Evolutionary conservation across 176 grass and related monocot genomes (phyloP).

Genomic region (Aegilops longissima): DNA sequence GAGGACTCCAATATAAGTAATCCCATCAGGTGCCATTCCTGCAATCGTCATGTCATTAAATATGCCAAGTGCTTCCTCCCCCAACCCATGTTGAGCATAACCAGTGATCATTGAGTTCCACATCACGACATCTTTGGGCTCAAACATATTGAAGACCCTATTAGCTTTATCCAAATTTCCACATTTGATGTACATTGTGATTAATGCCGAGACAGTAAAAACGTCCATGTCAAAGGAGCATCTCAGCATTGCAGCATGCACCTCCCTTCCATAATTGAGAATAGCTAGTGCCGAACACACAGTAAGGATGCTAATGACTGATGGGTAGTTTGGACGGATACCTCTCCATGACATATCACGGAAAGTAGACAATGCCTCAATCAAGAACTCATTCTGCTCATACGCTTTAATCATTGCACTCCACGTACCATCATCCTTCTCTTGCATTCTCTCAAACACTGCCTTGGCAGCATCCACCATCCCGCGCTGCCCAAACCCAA

Average conservation of each 20-base stretch:
- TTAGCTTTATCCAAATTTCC: constrained; percentile 60
- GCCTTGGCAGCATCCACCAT: constrained; percentile 55
- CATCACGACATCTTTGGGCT: constrained; percentile 71
- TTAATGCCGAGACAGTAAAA: constrained; percentile 61
- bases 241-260: constrained; percentile 59
- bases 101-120: constrained; percentile 90
- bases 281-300: constrained; percentile 58
- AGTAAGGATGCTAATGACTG: constrained; percentile 59
- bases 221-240: constrained; percentile 50
- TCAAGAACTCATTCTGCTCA: constrained; percentile 70
- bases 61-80: constrained; percentile 63
- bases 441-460: constrained; percentile 49
- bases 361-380: constrained; percentile 56
- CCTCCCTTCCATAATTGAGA: constrained; percentile 66
- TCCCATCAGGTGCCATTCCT: constrained; percentile 53
- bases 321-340: constrained; percentile 57
- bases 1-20: constrained; percentile 76
- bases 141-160: constrained; percentile 55
- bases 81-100: constrained; percentile 72
- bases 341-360: constrained; percentile 52
- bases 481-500: constrained; percentile 63
- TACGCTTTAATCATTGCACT: constrained; percentile 72
- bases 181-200: constrained; percentile 78
- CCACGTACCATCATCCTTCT: constrained; percentile 63
- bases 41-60: constrained; percentile 54